phyloP scores from a whole-genome alignment of 1,284 basidiomycete genomes.

The Coniferiporia weirii region DNA sequence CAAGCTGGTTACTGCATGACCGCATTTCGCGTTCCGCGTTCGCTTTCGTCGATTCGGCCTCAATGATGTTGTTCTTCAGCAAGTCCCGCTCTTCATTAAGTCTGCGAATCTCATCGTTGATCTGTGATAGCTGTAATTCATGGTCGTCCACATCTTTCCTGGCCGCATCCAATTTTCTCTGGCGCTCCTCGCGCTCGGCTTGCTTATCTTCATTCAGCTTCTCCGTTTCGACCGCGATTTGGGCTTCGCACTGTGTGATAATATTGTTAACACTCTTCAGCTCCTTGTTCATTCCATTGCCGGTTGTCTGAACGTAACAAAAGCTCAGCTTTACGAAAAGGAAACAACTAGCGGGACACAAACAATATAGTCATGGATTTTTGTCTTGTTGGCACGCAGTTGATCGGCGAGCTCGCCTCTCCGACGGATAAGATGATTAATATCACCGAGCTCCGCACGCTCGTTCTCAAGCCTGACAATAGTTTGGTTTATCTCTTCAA shows the following conservation, averaged over 20 bases:
- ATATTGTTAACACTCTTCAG: slow-evolving; percentile 35
- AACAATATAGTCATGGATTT: slow-evolving; percentile 45
- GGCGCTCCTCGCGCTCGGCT: slow-evolving; percentile 49
- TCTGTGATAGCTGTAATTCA: slow-evolving; percentile 26
- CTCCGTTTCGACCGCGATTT: slow-evolving; percentile 52
- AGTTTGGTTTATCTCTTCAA: slow-evolving; percentile 40
- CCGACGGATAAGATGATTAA: slow-evolving; percentile 44
- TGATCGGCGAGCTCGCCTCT: slow-evolving; percentile 40
- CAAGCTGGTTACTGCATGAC: slow-evolving; percentile 30
- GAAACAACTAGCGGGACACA: slow-evolving; percentile 18
- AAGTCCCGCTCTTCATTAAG: slow-evolving; percentile 26
- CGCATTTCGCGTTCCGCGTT: slow-evolving; percentile 35
- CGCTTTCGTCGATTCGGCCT: slow-evolving; percentile 28
- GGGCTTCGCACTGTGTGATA: slow-evolving; percentile 45
- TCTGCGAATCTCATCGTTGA: slow-evolving; percentile 29
- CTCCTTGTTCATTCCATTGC: slow-evolving; percentile 41
- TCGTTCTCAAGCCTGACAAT: slow-evolving; percentile 47
- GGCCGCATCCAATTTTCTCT: slow-evolving; percentile 24
- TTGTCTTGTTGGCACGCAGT: slow-evolving; percentile 42
- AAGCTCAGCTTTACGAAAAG: slow-evolving; percentile 18
- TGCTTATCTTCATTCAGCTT: slow-evolving; percentile 55
- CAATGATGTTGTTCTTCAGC: slow-evolving; percentile 23
- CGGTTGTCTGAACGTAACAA: slow-evolving; percentile 35
- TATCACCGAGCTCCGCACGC: slow-evolving; percentile 43
- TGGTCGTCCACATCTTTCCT: slow-evolving; percentile 41